Percentiles rank a stretch among this genome's conserved stretches.
Conservation (phyloP, 2,329 filamentous ascomycete genomes). For the Sphaerulina populicola region DNA sequence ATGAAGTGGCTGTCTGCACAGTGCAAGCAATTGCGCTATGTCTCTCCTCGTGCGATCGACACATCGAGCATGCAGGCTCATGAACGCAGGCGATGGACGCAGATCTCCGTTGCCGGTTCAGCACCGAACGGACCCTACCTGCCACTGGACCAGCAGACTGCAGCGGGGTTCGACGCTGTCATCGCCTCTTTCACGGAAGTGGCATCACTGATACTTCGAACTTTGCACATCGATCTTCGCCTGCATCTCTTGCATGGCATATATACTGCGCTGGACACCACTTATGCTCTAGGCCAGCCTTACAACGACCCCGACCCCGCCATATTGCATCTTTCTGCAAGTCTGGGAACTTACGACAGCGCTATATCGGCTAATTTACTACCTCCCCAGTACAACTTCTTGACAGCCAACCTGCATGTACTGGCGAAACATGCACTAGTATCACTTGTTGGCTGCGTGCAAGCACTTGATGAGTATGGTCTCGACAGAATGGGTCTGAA, state of each 20-base stretch:
- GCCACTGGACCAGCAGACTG: slow-evolving; percentile 78
- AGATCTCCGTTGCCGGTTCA: slow-evolving; percentile 12
- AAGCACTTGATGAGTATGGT: slow-evolving; percentile 75
- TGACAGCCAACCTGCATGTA: slow-evolving; percentile 65
- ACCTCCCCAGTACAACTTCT: slow-evolving; percentile 58
- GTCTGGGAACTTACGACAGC: slow-evolving; percentile 81
- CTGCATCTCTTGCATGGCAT: slow-evolving; percentile 79
- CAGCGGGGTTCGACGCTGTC: slow-evolving; percentile 79
- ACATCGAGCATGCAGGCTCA: slow-evolving; percentile 44
- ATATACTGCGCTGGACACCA: slow-evolving; percentile 42
- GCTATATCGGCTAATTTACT: slow-evolving; percentile 67
- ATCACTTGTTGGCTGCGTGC: slow-evolving; percentile 57
- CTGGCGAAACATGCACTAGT: slow-evolving; percentile 76
- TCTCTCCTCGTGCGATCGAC: slow-evolving; percentile 65
- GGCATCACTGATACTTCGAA: slow-evolving; percentile 68
- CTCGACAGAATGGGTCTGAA: slow-evolving; percentile 86
- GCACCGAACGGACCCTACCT: slow-evolving; percentile 61
- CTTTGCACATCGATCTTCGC: slow-evolving; percentile 79
- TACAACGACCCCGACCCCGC: slow-evolving; percentile 69
- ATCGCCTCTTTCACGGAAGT: slow-evolving; percentile 75
- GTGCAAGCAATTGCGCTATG: slow-evolving; percentile 69
- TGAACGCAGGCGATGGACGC: slow-evolving; percentile 71
- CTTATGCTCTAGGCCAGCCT: slow-evolving; percentile 55
- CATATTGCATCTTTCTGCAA: slow-evolving; percentile 73
- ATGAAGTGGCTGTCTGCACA: slow-evolving; percentile 95